phyloP scores from a whole-genome alignment of 805 yeast species.

The Lachancea meyersii region DNA sequence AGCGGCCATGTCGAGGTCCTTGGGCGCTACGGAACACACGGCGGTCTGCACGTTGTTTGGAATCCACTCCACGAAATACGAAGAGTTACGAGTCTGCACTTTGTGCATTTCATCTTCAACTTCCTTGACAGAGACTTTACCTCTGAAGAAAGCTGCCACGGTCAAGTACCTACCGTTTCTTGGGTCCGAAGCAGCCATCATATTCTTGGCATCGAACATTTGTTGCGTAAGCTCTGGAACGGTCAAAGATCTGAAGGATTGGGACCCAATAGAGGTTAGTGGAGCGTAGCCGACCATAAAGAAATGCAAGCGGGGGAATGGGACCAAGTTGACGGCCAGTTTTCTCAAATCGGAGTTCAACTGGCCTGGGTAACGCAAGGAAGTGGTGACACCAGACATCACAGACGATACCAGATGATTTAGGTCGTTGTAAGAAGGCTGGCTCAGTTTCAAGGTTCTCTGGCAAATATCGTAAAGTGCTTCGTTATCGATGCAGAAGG shows the following conservation, averaged over 20 bases:
- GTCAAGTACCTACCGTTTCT: constrained; percentile 86
- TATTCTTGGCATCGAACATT: constrained; percentile 83
- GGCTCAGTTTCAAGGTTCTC: constrained; percentile 72
- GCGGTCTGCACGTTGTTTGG: constrained; percentile 94
- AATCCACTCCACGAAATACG: constrained; percentile 91
- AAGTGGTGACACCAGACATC: constrained; percentile 93
- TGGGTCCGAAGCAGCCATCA: constrained; percentile 96
- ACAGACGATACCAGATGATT: constrained; percentile 81
- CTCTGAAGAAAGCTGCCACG: constrained; percentile 91
- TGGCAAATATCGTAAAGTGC: constrained; percentile 87
- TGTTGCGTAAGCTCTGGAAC: constrained; percentile 93
- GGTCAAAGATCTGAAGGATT: constrained; percentile 74
- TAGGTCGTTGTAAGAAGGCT: constrained; percentile 73
- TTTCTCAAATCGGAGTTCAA: constrained; percentile 88
- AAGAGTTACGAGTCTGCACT: constrained; percentile 74
- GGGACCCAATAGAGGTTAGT: constrained; percentile 71
- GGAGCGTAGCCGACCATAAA: constrained; percentile 96
- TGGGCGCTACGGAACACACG: constrained; percentile 86
- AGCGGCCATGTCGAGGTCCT: constrained; percentile 80
- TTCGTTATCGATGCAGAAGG: constrained; percentile 92
- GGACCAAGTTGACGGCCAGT: constrained; percentile 89
- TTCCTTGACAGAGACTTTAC: constrained; percentile 86
- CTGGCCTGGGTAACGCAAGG: constrained; percentile 92
- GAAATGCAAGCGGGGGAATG: constrained; percentile 92
- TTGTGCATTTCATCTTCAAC: constrained; percentile 90